phyloP scores from a whole-genome alignment of 2,329 filamentous ascomycete species.

The Cladophialophora exuberans region DNA sequence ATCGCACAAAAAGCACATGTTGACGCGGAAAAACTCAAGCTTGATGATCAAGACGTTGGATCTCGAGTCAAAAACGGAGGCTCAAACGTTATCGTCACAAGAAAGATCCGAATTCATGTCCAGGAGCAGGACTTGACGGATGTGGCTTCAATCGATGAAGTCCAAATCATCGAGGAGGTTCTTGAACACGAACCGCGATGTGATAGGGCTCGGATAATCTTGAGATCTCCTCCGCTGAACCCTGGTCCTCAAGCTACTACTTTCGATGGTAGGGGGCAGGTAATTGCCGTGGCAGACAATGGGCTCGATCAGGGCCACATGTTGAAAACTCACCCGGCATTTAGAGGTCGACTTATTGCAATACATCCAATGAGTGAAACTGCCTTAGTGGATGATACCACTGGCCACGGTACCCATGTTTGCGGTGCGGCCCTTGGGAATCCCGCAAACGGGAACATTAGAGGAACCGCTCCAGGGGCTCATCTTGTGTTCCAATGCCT shows the following conservation, averaged over 20 bases:
- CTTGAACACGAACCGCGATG: neutral
- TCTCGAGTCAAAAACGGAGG: too few relatives aligned
- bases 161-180: neutral
- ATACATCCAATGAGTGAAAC: neutral
- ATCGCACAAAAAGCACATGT: too few relatives aligned
- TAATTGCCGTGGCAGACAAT: neutral
- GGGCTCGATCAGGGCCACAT: neutral
- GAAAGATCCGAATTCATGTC: neutral
- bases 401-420: constrained; percentile 35
- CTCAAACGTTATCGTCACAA: too few relatives aligned
- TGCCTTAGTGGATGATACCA: constrained; percentile 20
- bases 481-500: constrained; percentile 32
- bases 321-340: constrained; percentile 14
- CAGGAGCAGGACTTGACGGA: neutral
- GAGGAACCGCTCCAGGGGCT: constrained; percentile 31
- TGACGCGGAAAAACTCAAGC: neutral
- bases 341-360: constrained; percentile 18
- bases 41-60: too few relatives aligned
- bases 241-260: neutral
- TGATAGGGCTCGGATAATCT: neutral
- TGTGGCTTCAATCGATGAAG: neutral
- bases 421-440: constrained; percentile 32
- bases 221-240: neutral
- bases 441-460: constrained; percentile 17
- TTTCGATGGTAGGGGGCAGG: neutral